Evolutionary conservation across 257 asterid species (phyloP), one percentile per base, ranked within the genome.

Genomic region (Henckelia pumila): DNA sequence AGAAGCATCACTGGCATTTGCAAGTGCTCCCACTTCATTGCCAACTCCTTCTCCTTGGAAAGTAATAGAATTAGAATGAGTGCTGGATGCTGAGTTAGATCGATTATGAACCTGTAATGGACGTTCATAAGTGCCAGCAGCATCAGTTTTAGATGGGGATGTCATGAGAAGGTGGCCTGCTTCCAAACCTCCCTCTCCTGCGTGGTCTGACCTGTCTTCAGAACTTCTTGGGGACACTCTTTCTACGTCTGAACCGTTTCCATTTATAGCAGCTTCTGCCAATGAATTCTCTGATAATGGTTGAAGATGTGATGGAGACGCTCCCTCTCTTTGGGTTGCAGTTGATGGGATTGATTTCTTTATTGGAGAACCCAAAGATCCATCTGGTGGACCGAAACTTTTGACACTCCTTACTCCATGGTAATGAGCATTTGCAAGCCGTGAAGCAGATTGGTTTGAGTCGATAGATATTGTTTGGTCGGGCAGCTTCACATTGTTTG

Each of bases 401-500:
- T 79, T 81, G 66, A 50, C 81, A 77, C 83, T 79, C 71, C 85
- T 61, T 63, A 78, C 76, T 22, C 78, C 81, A 72, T 76, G 83
- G 8, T 91, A 73, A 32, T 82, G 87, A 6, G 78, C 84, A 72
- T 73, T 80, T 66, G 83, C 82, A 65, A 73, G 82, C 59, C 79
- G 84, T 40, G 85, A 81, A 55, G 96, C 76, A 29, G 96, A 84
- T 69, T 81, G 84, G 80, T 78, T 86, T 69, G 76, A 69, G 82
- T 70, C 30, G 76, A 78, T 44, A 57, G 84, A 77, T 72, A 75
- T 86, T 49, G 74, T 50, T 0, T 95, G 90, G 72, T 86, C 90
- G 7, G 92, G 92, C 70, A 90, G 77, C 84, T 86, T 86, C 67
- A 88, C 85, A 47, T 88, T 80, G 75, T 90, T 84, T 16, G 81